Evolutionary conservation across 2,329 filamentous ascomycete species (phyloP), one percentile per base, ranked within the genome.

Genomic region (Trichoderma atroviride): DNA sequence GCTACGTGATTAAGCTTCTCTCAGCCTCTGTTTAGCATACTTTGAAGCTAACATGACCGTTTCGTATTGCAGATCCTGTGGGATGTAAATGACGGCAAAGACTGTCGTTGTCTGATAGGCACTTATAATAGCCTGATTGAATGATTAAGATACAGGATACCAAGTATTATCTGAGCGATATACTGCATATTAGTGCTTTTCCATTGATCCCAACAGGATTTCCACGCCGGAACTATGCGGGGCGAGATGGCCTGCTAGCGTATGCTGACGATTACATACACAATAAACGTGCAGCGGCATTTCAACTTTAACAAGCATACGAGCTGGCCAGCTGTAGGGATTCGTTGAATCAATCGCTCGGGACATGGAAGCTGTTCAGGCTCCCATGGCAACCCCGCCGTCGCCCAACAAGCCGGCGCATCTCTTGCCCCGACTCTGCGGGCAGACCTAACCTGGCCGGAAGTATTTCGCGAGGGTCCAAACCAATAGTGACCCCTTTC

Each of bases 371-470:
- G 4, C 19, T 13, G 22, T 22, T 50, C 47, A 50, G 22, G 47
- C 22, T 22, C 11, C 11, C 47, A 24, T 50, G 47, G n/a, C 22
- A 22, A 50, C 47, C 47, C 47, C 29, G 35, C 27, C 37, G 55
- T 7, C 19, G 35, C 52, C 62, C 52, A 65, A 65, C 52, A 56
- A 47, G 52, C 62, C 65, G 65, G 65, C 50, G 29, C 56, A 61
- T 61, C 57, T 68, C 43, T 50, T 68, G 47, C 65, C 55, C 65
- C 65, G 65, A 68, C 57, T 57, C 43, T 47, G 37, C 62, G 62
- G 62, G 62, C 62, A 27, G 52, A 57, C 27, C 56, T 29, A 27
- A 24, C 22, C 33, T 37, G 31, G 35, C 24, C 31, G 52, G 52
- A 37, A 65, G 62, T 47, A 33, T 43, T 65, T 57, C 52, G 62